phyloP scores from a whole-genome alignment of 148 eudicot genomes.

The Chenopodium quinoa region DNA sequence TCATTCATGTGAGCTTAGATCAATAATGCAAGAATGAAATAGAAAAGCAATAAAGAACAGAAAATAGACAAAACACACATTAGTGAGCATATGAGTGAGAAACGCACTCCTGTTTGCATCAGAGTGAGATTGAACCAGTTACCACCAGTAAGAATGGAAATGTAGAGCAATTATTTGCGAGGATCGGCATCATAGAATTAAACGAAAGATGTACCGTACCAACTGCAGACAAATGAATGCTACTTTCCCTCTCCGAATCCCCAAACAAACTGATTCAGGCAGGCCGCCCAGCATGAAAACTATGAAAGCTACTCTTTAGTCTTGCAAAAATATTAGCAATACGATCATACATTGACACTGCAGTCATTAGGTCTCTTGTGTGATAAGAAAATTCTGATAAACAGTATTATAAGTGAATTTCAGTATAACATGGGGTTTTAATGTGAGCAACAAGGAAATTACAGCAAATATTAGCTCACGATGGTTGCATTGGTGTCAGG shows the following conservation, averaged over 20 bases:
- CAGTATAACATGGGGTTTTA: neutral
- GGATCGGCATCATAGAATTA: neutral
- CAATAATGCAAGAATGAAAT: no score
- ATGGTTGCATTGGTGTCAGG: neutral
- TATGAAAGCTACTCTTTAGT: neutral
- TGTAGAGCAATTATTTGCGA: neutral
- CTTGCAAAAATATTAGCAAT: neutral
- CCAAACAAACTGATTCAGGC: neutral
- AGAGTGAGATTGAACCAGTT: neutral
- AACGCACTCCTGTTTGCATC: slow-evolving; percentile 6
- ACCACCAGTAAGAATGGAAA: neutral
- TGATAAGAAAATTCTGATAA: neutral
- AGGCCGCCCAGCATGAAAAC: neutral
- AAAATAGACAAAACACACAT: neutral
- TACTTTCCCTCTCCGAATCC: no score
- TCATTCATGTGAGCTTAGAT: no score
- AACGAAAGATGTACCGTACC: neutral
- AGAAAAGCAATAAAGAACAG: neutral
- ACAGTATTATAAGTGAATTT: neutral
- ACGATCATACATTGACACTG: neutral
- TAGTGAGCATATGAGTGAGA: neutral
- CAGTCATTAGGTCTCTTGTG: neutral
- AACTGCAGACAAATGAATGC: neutral
- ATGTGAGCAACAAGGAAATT: neutral
- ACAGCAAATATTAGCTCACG: no score